Conservation (phyloP, 768 basidiomycete species). For the Boletellus sp. region DNA sequence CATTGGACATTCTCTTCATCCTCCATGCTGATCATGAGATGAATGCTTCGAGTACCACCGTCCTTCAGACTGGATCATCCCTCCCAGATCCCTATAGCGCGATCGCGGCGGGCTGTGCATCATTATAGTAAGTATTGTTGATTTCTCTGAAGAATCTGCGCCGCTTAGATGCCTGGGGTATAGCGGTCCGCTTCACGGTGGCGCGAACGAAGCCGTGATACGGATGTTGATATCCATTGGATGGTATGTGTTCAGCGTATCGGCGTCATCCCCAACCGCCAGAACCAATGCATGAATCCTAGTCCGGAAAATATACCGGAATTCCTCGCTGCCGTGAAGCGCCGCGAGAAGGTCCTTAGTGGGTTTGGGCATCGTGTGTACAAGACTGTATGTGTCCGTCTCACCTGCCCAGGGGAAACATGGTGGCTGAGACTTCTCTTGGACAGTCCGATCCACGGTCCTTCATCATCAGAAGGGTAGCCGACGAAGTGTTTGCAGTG, state of each 20-base stretch:
- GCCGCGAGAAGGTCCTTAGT: constrained; percentile 81
- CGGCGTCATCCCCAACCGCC: neutral
- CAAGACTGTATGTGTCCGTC: constrained; percentile 51
- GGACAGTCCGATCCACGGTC: constrained; percentile 83
- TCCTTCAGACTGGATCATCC: constrained; percentile 84
- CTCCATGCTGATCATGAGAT: constrained; percentile 90
- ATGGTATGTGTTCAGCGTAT: constrained; percentile 43
- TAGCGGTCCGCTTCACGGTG: constrained; percentile 46
- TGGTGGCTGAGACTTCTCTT: neutral
- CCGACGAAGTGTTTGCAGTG: constrained; percentile 90
- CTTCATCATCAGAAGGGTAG: constrained; percentile 85
- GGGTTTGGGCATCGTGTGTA: constrained; percentile 89
- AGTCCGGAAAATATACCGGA: constrained; percentile 82
- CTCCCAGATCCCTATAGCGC: constrained; percentile 90
- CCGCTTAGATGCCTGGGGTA: neutral
- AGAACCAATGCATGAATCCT: neutral
- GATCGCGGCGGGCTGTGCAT: constrained; percentile 85
- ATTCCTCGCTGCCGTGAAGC: constrained; percentile 85
- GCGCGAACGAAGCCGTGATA: constrained; percentile 92
- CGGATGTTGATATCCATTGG: constrained; percentile 91
- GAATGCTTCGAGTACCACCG: constrained; percentile 82
- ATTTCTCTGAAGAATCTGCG: neutral
- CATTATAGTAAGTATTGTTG: constrained; percentile 65
- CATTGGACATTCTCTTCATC: constrained; percentile 83
- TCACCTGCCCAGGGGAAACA: neutral